These are phyloP conservation scores for Backusella psychrophila DNA, from an alignment of 192 early-diverging fungal genomes.

Conservation along the genomic window DNA sequence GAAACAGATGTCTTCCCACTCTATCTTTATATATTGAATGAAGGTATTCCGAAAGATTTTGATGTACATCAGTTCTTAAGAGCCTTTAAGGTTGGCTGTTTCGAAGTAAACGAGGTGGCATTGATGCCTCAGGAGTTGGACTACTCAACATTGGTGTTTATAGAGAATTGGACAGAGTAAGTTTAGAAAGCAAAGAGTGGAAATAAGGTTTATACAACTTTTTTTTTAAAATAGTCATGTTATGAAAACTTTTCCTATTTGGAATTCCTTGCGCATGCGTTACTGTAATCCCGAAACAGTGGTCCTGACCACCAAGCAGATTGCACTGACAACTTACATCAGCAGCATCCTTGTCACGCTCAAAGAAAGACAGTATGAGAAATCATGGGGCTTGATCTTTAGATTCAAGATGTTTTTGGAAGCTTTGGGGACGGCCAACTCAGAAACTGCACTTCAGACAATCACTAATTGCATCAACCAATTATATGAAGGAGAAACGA, in stretches of 20 bases:
- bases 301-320: slow-evolving; percentile 8
- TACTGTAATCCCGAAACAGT: background rate
- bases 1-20: slow-evolving; percentile 34
- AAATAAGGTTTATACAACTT: background rate
- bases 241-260: slow-evolving; percentile 21
- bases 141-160: slow-evolving; percentile 15
- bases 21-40: slow-evolving; percentile 27
- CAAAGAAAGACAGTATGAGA: slow-evolving; percentile 35
- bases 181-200: background rate
- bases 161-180: slow-evolving; percentile 37
- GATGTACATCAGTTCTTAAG: slow-evolving; percentile 33
- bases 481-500: slow-evolving; percentile 5
- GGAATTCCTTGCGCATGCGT: slow-evolving; percentile 7
- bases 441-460: background rate
- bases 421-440: slow-evolving; percentile 1
- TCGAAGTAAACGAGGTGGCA: slow-evolving; percentile 19
- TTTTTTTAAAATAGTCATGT: slow-evolving; percentile 18
- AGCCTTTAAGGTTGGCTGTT: slow-evolving; percentile 26
- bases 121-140: slow-evolving; percentile 17
- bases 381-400: slow-evolving; percentile 33
- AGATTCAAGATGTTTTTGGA: slow-evolving; percentile 12
- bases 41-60: slow-evolving; percentile 13
- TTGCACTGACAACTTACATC: slow-evolving; percentile 28
- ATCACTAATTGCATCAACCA: background rate
- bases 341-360: slow-evolving; percentile 24